These are phyloP conservation scores for Lichenothelia convexa DNA, from an alignment of 495 filamentous ascomycete species.

Conservation along the genomic window DNA sequence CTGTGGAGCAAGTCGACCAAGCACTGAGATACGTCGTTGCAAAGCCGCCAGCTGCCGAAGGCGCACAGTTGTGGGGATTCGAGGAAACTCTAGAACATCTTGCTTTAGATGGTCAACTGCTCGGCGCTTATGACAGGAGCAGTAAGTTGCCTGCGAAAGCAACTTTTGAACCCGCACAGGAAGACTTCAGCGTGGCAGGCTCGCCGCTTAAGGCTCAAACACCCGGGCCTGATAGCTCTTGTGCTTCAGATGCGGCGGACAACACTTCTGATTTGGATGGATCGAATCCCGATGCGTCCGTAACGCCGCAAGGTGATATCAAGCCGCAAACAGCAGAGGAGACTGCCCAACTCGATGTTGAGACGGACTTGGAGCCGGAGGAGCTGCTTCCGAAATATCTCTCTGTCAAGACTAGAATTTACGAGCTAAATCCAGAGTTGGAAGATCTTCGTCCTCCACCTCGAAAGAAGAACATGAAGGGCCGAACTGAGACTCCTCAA, in stretches of 20 bases:
- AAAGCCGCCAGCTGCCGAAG: constrained; percentile 28
- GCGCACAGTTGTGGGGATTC: constrained; percentile 47
- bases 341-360: constrained; percentile 22
- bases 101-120: constrained; percentile 44
- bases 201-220: not conserved
- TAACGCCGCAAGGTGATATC: not conserved
- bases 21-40: constrained; percentile 44
- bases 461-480: constrained; percentile 21
- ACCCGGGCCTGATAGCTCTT: not conserved
- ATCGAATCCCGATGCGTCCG: not conserved
- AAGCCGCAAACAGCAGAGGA: not conserved
- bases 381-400: constrained; percentile 60
- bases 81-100: constrained; percentile 81
- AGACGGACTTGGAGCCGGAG: constrained; percentile 46
- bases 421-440: constrained; percentile 45
- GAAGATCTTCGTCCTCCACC: constrained; percentile 3
- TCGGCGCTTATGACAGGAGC: constrained; percentile 57
- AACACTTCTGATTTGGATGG: not conserved
- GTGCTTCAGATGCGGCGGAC: not conserved
- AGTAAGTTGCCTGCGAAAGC: constrained; percentile 23
- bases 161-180: not conserved
- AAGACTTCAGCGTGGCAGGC: not conserved
- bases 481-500: constrained; percentile 15
- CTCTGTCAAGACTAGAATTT: constrained; percentile 49
- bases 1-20: constrained; percentile 39